A percentile compares a stretch with the other conserved stretches of the same genome.
These are phyloP conservation scores for Neoboletus brunneissimus DNA, from an alignment of 768 basidiomycete species.

Conservation along the genomic window DNA sequence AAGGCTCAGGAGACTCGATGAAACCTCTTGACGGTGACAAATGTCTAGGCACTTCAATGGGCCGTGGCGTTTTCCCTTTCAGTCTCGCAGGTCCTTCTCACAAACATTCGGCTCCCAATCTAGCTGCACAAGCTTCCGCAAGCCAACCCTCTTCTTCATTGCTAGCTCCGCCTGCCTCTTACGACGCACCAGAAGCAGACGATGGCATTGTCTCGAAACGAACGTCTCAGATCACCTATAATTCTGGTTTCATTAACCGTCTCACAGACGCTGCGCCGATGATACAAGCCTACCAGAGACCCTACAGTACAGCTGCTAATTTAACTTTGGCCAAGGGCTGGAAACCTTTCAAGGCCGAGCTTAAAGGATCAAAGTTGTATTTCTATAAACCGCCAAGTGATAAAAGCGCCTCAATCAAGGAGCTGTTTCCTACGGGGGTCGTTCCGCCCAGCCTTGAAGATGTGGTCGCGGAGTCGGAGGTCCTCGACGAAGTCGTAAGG, in stretches of 20 bases:
- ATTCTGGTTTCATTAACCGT: conserved; percentile 75
- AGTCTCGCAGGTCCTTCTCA: conserved; percentile 26
- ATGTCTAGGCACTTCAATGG: conserved; percentile 1
- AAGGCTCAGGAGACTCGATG: conserved; percentile 42
- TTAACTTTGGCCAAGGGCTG: conserved; percentile 61
- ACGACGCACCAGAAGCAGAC: conserved; percentile 40
- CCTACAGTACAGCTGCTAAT: conserved; percentile 33
- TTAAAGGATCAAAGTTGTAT: conserved; percentile 82
- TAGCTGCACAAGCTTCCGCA: conserved; percentile 11
- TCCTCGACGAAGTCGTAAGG: conserved; percentile 26
- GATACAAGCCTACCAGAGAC: conserved; percentile 28
- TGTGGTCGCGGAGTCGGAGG: conserved; percentile 29
- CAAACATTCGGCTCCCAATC: conserved; percentile 25
- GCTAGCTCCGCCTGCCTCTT: conserved; percentile 48
- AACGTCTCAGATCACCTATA: conserved; percentile 75
- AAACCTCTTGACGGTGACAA: conserved; percentile 34
- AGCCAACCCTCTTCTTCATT: conserved; percentile 43
- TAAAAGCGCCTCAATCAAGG: conserved; percentile 58
- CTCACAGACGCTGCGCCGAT: conserved; percentile 50
- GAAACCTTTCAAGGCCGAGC: conserved; percentile 83
- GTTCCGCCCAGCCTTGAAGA: conserved; percentile 55
- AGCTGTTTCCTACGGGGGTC: conserved; percentile 68
- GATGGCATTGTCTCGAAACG: conserved; percentile 46
- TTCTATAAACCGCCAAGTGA: conserved; percentile 85
- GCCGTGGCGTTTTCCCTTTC: conserved; percentile 33